Percentiles rank a stretch among this genome's conserved stretches.
phyloP scores from a whole-genome alignment of 768 basidiomycete species.

The Suillus brevipes region DNA sequence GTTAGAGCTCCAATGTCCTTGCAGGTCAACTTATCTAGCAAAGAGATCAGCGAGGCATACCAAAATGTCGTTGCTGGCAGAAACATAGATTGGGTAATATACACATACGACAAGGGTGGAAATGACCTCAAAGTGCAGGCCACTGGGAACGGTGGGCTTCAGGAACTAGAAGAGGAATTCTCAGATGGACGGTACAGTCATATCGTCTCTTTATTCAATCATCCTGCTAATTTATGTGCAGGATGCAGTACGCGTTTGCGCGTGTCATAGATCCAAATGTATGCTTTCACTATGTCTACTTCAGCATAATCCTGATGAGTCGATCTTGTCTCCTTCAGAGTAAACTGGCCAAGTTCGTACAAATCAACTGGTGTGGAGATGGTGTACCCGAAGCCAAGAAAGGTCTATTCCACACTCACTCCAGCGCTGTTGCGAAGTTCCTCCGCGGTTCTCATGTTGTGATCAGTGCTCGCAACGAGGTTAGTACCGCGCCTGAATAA shows the following conservation, averaged over 20 bases:
- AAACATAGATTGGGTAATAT: conserved; percentile 74
- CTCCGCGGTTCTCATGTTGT: conserved; percentile 85
- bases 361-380: conserved; percentile 97
- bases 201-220: conserved; percentile 6
- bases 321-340: conserved; percentile 46
- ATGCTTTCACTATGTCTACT: conserved; percentile 21
- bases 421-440: conserved; percentile 75
- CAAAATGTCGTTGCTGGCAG: conserved; percentile 67
- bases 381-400: conserved; percentile 93
- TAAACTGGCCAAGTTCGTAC: conserved; percentile 86
- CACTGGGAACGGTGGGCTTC: conserved; percentile 83
- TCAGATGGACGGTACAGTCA: conserved; percentile 79
- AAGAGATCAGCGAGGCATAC: conserved; percentile 72
- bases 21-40: conserved; percentile 75
- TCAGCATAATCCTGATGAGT: not conserved
- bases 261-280: conserved; percentile 87
- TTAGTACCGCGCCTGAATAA: conserved; percentile 29
- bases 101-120: conserved; percentile 77
- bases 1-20: conserved; percentile 58
- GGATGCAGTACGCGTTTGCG: conserved; percentile 92
- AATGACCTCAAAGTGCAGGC: conserved; percentile 88
- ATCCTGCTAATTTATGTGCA: conserved; percentile 31
- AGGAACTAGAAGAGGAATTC: conserved; percentile 93
- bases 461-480: conserved; percentile 85
- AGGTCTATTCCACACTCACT: conserved; percentile 89